Conservation (phyloP, 805 yeast genomes). For the Myxozyma melibiosi region DNA sequence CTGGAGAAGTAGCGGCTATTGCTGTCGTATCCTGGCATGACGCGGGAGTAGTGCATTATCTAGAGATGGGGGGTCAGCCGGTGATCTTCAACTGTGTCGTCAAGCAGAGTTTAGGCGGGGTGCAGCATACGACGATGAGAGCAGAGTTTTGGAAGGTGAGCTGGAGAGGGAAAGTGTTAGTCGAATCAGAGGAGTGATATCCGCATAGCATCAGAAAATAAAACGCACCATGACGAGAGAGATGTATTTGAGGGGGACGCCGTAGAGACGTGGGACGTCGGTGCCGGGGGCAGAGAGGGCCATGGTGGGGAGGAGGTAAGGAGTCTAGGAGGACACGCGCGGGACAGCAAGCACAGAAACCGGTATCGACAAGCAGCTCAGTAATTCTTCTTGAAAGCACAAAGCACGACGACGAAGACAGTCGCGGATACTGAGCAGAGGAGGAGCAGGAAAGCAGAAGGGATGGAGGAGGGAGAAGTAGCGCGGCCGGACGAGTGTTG, state of each 20-base stretch:
- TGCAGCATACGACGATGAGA: constrained; percentile 42
- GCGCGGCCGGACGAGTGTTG: no score
- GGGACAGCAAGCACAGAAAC: no score
- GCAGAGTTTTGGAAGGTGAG: constrained; percentile 47
- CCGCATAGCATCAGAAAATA: not conserved
- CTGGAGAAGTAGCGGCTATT: constrained; percentile 43
- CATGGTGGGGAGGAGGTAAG: not conserved
- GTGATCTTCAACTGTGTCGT: not conserved
- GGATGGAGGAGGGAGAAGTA: no score
- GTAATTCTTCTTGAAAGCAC: no score
- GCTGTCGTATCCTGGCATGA: constrained; percentile 43
- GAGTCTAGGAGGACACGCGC: no score
- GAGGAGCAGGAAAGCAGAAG: no score
- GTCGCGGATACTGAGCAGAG: no score
- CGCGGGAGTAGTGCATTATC: constrained; percentile 48
- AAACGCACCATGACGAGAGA: constrained; percentile 42
- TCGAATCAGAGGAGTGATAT: not conserved
- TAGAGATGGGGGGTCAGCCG: constrained; percentile 11
- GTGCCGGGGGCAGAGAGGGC: not conserved
- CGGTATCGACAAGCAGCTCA: no score
- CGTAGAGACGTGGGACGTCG: constrained; percentile 29
- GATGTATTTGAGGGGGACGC: constrained; percentile 41
- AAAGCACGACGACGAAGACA: no score
- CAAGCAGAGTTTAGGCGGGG: not conserved
- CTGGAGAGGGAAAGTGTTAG: constrained; percentile 5